Conservation (phyloP, 352 stramenopile species). For the Phytopythium oedochilum region DNA sequence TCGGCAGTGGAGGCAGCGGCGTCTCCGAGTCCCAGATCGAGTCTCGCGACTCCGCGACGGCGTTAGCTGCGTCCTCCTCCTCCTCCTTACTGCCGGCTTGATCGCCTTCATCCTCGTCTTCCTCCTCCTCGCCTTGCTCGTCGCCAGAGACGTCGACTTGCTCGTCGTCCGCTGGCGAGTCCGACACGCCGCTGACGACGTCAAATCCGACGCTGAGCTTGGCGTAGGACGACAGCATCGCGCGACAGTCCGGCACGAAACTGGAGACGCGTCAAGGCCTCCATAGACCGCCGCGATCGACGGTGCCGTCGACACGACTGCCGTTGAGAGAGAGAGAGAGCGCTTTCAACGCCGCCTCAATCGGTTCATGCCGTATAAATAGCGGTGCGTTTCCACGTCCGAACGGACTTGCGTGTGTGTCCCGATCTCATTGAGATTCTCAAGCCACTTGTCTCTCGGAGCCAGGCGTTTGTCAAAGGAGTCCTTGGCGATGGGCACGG, state of each 20-base stretch:
- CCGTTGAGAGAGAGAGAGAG: too few relatives aligned
- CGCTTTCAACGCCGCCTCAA: too few relatives aligned
- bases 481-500: too few relatives aligned
- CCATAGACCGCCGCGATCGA: background rate
- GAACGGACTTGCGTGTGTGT: too few relatives aligned
- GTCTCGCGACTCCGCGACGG: constrained; percentile 1
- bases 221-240: constrained; percentile 3
- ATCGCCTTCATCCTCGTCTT: background rate
- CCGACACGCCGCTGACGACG: background rate
- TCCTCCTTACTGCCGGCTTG: background rate
- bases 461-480: too few relatives aligned
- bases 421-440: too few relatives aligned
- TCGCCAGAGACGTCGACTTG: background rate
- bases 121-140: background rate
- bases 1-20: constrained; percentile 4
- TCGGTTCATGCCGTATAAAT: background rate
- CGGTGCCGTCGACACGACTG: too few relatives aligned
- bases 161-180: background rate
- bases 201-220: background rate
- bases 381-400: too few relatives aligned
- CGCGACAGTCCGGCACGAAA: background rate
- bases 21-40: constrained; percentile 37
- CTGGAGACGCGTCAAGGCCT: background rate
- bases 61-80: background rate
- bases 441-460: too few relatives aligned